These are phyloP conservation scores for Arthroderma uncinatum DNA, from an alignment of 2,329 filamentous ascomycete genomes.

Conservation along the genomic window DNA sequence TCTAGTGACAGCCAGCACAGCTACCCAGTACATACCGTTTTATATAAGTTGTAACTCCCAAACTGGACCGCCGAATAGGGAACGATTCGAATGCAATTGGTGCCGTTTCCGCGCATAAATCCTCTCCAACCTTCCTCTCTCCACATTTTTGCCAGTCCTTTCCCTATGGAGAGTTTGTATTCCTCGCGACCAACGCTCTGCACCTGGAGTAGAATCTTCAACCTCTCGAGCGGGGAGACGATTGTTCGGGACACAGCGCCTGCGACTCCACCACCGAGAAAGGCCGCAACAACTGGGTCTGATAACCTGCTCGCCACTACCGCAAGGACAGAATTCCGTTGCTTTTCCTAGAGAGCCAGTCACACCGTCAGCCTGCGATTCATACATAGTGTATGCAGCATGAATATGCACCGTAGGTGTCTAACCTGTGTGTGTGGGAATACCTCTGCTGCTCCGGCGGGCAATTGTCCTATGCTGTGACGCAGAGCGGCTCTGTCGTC, in stretches of 20 bases:
- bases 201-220: conserved; percentile 97
- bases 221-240: conserved; percentile 84
- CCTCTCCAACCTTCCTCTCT: conserved; percentile 91
- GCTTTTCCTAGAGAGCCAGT: background rate
- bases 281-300: conserved; percentile 75
- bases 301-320: conserved; percentile 43
- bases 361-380: background rate
- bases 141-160: conserved; percentile 91
- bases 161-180: conserved; percentile 83
- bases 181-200: conserved; percentile 83
- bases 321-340: background rate
- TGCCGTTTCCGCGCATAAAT: conserved; percentile 96
- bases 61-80: conserved; percentile 98
- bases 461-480: background rate
- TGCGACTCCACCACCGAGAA: conserved; percentile 85
- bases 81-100: conserved; percentile 95
- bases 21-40: conserved; percentile 50
- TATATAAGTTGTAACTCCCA: conserved; percentile 96
- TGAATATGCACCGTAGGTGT: background rate
- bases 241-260: conserved; percentile 96
- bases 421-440: conserved; percentile 3
- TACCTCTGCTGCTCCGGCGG: background rate
- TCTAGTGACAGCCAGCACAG: background rate
- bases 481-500: background rate
- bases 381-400: background rate